Base-by-base conservation (phyloP, 495 filamentous ascomycete genomes). In the Penicillium canescens region DNA sequence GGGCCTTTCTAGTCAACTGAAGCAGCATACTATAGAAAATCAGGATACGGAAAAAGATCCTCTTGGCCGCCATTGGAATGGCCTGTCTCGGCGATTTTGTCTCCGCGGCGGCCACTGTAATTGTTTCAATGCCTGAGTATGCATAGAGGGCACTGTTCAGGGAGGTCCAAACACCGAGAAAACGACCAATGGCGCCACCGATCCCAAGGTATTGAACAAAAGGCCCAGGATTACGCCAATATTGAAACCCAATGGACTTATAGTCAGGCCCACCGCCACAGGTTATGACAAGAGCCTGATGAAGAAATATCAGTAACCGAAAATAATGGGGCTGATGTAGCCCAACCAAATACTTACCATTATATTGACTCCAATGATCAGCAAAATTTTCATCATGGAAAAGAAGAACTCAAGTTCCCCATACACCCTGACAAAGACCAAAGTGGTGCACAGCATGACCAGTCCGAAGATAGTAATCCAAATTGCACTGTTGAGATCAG, bases 91-190 rank as follows among this genome's bases (percentile, higher is more conserved):
- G 89, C 60, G 86, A 86, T 18, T 75, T 73, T 18, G 86, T 82
- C 69, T 93, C 89, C 33, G 67, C 79, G 36, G 67, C 78, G 2
- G 77, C 74, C 8, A 76, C 65, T 8, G 75, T 70, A 13, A 80
- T 83, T 18, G 88, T 78, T 73, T 92, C 89, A 4, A 88, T 88
- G 28, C 87, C 86, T 14, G 88, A 78, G 61, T 87, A 91, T 21
- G 87, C 86, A 56, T 90, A 90, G 6, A 83, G 84, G 4, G 87
- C 86, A 52, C 79, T 86, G 55, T 86, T 79, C 36, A 90, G 71
- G 21, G 81, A 81, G 7, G 83, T 80, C 86, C 87, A 91, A 60
- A 90, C 81, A 13, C 76, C 85, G 42, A 90, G 71, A 71, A 90
- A 90, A 12, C 77, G 60, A 7, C 74, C 79, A 13, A 60, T 61